Evolutionary conservation across 148 eudicot genomes (phyloP), one percentile per base, ranked within the genome.

Genomic region (Diospyros kaki): DNA sequence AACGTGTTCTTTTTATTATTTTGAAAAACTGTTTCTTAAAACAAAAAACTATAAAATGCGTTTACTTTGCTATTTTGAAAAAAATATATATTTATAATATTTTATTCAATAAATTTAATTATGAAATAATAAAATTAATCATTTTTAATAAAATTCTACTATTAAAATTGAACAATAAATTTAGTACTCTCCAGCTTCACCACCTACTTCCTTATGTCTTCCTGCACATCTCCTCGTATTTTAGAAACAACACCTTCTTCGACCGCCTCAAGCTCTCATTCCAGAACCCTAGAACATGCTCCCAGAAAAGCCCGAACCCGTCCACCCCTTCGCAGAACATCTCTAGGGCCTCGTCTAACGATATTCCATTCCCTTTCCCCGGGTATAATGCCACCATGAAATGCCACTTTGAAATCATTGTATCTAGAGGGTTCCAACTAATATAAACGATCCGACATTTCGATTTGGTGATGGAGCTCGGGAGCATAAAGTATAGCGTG

Each of bases 241-340:
- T 79, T 43, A 87, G 13, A 45, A 85, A 85, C 62, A 85, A 45
- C 28, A 90, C 89, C 68, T 84, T 87, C 52, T 85, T 28, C 7
- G 92, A 90, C 55, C 69, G 41, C 45, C 73, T 80, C 39, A 69
- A 43, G 51, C 90, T 88, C 77, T 83, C 73, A 4, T 72, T 48
- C 90, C 90, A 86, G 65, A 83, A 86, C 55, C 76, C 85, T 46
- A 86, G 41, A 82, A 90, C 83, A 53, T 90, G 91, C 18, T 78
- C 86, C 94, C 91, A 88, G 52, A 84, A 83, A 1, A 91, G 91
- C 2, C 91, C 94, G 48, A 39, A 88, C 60, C 87, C 91, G 2
- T 82, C 60, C 0, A 64, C 78, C 0, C 91, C 90, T 38, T 60
- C 81, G 73, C 89, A 86, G 53, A 81, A 83, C 88, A 81, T 81